Conservation (phyloP, 768 basidiomycete genomes). For the Boletus rubropictus region DNA sequence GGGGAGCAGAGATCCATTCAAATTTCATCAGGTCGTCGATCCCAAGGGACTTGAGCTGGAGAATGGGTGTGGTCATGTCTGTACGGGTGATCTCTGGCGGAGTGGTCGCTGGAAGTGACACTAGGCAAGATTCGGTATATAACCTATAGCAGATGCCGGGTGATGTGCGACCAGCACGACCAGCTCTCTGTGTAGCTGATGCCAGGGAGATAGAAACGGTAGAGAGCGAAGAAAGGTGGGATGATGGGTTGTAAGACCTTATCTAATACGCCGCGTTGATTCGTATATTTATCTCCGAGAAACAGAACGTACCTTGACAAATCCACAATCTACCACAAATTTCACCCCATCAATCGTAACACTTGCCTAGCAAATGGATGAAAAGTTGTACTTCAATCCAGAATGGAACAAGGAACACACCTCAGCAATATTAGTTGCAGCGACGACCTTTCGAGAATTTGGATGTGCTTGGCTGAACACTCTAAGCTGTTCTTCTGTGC, state of each 20-base stretch:
- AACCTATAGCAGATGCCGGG: conserved; percentile 90
- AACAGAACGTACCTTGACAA: conserved; percentile 70
- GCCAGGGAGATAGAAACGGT: conserved; percentile 82
- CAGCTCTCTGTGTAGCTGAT: conserved; percentile 89
- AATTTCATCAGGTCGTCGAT: conserved; percentile 95
- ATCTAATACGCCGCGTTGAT: conserved; percentile 48
- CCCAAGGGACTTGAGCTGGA: conserved; percentile 92
- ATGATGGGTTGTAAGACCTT: conserved; percentile 83
- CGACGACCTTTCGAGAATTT: conserved; percentile 81
- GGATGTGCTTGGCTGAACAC: conserved; percentile 76
- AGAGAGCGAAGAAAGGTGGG: conserved; percentile 76
- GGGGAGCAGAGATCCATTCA: conserved; percentile 89
- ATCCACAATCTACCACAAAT: conserved; percentile 91
- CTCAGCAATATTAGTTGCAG: conserved; percentile 96
- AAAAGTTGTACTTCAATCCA: background rate
- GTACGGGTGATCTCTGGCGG: conserved; percentile 87
- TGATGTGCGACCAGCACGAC: conserved; percentile 91
- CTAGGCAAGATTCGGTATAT: conserved; percentile 62
- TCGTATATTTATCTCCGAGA: background rate
- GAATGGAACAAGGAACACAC: conserved; percentile 31
- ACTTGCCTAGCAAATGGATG: conserved; percentile 56
- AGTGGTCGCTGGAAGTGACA: conserved; percentile 60
- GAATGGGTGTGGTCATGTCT: conserved; percentile 85
- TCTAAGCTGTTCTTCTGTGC: conserved; percentile 79
- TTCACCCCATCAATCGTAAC: conserved; percentile 95